Base-by-base conservation (phyloP, 257 asterid genomes). In the Vinca minor region DNA sequence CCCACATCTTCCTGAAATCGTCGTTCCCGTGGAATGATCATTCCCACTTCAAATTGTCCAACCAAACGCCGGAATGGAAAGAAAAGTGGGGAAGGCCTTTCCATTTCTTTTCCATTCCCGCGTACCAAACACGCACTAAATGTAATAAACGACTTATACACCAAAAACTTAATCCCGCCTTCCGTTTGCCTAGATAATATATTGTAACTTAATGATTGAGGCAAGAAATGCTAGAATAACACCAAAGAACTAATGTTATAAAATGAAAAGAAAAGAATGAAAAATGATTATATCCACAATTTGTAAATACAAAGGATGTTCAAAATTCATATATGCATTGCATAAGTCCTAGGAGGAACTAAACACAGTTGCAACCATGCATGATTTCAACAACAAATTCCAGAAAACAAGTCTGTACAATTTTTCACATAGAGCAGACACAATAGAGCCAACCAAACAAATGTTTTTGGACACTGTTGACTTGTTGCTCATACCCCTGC, bases 331-430 rank as follows among this genome's bases (percentile, higher is more conserved):
- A 59, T n/a, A 26, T 59, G 17, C 52, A 46, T 8, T 34, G 7
- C 7, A 34, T 34, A 38, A 7, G 32, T 45, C 65, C 74, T 47
- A 70, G 8, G 14, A 21, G 35, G 7, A 2, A 3, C 64, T 44
- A 59, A n/a, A 53, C 36, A 32, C 46, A 57, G 56, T 17, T 44
- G 56, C 25, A 50, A 52, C 64, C 69, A 69, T 61, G 62, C 68
- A 57, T 42, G 50, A 62, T 63, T n/a, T 42, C 42, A 67, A 69
- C 67, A 74, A 65, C 58, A 59, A 46, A 45, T 10, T 36, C 14
- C 65, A 66, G n/a, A 34, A 34, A 58, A 55, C 34, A 53, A 77
- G 79, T 77, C 79, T 87, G 86, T 85, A 85, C 91, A 78, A 76
- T 61, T 79, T n/a, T 74, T 66, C 64, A 53, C 79, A 73, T 76